A percentile compares a stretch with the other conserved stretches of the same genome.
Evolutionary conservation across 306 rosid species (phyloP).

Genomic region (Ceratonia siliqua): DNA sequence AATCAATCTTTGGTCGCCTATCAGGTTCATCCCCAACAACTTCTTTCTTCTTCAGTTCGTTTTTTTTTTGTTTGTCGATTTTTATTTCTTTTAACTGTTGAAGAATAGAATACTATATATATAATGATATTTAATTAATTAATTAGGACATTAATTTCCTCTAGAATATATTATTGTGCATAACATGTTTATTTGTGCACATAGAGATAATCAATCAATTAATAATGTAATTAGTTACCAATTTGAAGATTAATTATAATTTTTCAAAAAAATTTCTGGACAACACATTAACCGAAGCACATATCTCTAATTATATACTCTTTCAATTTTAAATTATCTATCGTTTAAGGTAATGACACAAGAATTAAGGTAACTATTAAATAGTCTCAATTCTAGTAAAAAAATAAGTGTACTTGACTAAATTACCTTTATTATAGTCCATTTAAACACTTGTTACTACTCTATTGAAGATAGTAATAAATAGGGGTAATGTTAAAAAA

Average conservation of each 20-base stretch:
- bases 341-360: too few species aligned
- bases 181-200: neutral
- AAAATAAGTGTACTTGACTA: too few species aligned
- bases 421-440: too few species aligned
- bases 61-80: neutral
- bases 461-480: too few species aligned
- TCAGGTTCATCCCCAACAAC: conserved; percentile 44
- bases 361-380: too few species aligned
- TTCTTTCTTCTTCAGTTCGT: neutral
- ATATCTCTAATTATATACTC: too few species aligned
- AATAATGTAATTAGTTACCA: neutral
- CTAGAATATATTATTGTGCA: neutral
- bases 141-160: neutral
- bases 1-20: conserved; percentile 67
- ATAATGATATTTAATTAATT: too few species aligned
- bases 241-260: neutral
- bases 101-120: too few species aligned
- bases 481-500: too few species aligned
- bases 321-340: too few species aligned
- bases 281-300: neutral
- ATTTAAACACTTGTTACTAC: too few species aligned
- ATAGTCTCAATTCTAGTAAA: too few species aligned
- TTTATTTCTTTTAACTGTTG: neutral
- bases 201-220: neutral
- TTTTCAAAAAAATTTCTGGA: neutral